These are phyloP conservation scores for Mrakia frigida DNA, from an alignment of 768 basidiomycete species.

Conservation along the genomic window DNA sequence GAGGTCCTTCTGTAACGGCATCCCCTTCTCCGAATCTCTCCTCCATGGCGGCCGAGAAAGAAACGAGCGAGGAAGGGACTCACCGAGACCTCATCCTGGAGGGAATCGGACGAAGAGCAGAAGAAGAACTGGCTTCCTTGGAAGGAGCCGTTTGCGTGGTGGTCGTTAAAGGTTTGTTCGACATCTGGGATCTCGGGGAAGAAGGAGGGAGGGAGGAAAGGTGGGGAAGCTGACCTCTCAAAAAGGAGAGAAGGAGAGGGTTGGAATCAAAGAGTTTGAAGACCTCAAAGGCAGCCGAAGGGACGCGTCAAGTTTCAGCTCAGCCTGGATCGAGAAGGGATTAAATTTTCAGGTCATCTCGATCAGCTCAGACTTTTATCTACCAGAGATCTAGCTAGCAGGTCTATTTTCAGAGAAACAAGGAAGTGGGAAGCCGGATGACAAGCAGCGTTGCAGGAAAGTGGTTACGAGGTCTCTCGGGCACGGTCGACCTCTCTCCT, in stretches of 20 bases:
- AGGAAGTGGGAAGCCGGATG: no score
- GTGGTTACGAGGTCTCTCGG: no score
- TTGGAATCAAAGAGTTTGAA: not conserved
- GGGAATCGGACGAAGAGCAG: not conserved
- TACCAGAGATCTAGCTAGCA: no score
- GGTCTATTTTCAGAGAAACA: no score
- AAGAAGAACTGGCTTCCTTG: not conserved
- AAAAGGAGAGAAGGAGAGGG: not conserved
- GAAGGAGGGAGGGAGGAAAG: not conserved
- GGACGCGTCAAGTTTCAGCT: not conserved
- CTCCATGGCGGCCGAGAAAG: not conserved
- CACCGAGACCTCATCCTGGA: conserved; percentile 15
- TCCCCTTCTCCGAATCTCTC: not conserved
- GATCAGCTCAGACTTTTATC: no score
- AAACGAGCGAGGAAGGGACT: not conserved
- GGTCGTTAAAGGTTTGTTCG: not conserved
- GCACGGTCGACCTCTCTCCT: no score
- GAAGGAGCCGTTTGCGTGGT: not conserved
- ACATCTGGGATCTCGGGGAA: no score
- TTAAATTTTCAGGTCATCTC: no score
- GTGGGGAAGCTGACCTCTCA: conserved; percentile 1
- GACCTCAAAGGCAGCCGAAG: not conserved
- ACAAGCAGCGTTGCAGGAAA: no score
- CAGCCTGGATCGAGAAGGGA: not conserved
- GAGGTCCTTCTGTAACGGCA: not conserved